These are phyloP conservation scores for Trichoderma oligosporum DNA, from an alignment of 2,329 filamentous ascomycete species.

Conservation along the genomic window DNA sequence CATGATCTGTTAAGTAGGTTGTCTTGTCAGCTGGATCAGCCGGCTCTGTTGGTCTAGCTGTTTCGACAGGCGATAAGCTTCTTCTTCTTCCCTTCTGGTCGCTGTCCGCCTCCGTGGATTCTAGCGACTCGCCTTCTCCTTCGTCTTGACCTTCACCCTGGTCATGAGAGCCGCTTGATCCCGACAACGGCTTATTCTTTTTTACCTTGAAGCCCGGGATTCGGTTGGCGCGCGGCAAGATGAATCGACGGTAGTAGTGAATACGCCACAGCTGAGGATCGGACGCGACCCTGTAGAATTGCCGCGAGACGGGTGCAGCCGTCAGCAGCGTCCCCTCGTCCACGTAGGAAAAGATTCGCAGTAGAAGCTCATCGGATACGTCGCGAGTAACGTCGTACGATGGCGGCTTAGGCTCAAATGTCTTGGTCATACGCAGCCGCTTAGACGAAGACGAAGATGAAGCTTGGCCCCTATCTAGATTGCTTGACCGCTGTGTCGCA, in stretches of 20 bases:
- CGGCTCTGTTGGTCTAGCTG: conserved; percentile 28
- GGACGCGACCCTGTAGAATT: conserved; percentile 66
- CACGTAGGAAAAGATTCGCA: conserved; percentile 79
- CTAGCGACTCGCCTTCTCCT: conserved; percentile 41
- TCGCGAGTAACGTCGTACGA: conserved; percentile 60
- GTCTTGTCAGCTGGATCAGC: conserved; percentile 48
- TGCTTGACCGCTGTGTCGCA: not conserved
- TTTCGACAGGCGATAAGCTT: not conserved
- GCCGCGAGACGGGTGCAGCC: conserved; percentile 64
- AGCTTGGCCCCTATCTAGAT: conserved; percentile 9
- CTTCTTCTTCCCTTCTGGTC: not conserved
- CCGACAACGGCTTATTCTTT: conserved; percentile 26
- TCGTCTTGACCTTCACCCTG: not conserved
- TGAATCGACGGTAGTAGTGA: conserved; percentile 83
- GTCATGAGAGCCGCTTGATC: conserved; percentile 20
- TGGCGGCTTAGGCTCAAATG: conserved; percentile 3
- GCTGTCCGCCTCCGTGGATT: conserved; percentile 43
- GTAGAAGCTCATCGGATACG: conserved; percentile 81
- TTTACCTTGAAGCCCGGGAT: conserved; percentile 60
- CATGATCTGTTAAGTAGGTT: conserved; percentile 31
- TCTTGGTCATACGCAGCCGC: conserved; percentile 22
- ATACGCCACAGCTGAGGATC: conserved; percentile 91
- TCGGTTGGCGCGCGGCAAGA: conserved; percentile 72
- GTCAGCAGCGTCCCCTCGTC: conserved; percentile 63
- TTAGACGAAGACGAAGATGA: conserved; percentile 27